Conservation (phyloP, 345 rosid species). For the Citrus unshiu region DNA sequence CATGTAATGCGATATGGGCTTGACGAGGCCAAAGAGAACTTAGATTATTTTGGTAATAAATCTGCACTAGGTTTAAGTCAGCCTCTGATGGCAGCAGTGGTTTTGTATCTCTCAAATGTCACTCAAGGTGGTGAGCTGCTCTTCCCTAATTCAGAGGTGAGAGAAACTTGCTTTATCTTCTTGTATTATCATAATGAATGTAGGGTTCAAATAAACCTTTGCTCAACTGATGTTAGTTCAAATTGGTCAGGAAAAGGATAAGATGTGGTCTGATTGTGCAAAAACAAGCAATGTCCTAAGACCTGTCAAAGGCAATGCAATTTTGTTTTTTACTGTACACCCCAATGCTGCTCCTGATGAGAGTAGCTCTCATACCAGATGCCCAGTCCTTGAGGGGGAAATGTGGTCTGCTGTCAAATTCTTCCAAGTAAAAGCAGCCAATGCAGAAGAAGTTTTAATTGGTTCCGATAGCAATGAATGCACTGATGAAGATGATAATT, state of each 20-base stretch:
- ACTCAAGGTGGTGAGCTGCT: slow-evolving; percentile 69
- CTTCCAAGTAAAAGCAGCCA: slow-evolving; percentile 39
- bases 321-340: slow-evolving; percentile 65
- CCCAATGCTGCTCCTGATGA: slow-evolving; percentile 52
- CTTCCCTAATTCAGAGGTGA: slow-evolving; percentile 68
- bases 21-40: slow-evolving; percentile 41
- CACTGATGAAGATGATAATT: slow-evolving; percentile 70
- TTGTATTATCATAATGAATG: not conserved
- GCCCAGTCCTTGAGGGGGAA: slow-evolving; percentile 74
- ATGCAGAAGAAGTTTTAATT: slow-evolving; percentile 8
- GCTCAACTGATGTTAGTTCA: not conserved
- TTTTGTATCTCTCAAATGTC: slow-evolving; percentile 75
- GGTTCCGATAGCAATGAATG: slow-evolving; percentile 43
- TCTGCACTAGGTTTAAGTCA: slow-evolving; percentile 25
- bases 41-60: slow-evolving; percentile 51
- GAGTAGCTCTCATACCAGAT: slow-evolving; percentile 66
- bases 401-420: slow-evolving; percentile 70
- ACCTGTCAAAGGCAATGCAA: slow-evolving; percentile 76
- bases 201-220: not conserved
- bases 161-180: slow-evolving; percentile 13
- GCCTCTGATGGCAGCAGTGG: slow-evolving; percentile 60
- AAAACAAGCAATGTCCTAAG: slow-evolving; percentile 37
- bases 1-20: slow-evolving; percentile 41
- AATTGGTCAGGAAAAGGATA: slow-evolving; percentile 35
- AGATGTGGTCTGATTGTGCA: slow-evolving; percentile 58